Conservation (phyloP, 2,329 filamentous ascomycete species). For the Alternaria gaisen region DNA sequence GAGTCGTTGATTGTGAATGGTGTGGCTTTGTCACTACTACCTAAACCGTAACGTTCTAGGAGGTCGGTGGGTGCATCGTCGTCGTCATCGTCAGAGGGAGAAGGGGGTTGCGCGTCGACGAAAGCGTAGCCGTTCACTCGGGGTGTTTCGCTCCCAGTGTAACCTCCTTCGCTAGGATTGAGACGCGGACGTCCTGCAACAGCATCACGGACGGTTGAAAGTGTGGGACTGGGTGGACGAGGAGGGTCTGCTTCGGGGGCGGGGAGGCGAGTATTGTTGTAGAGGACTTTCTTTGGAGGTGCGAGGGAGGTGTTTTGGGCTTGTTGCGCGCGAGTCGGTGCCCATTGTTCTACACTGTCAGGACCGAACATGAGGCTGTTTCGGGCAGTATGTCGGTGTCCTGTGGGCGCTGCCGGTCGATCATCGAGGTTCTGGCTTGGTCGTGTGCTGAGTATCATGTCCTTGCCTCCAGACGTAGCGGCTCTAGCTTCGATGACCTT, state of each 20-base stretch:
- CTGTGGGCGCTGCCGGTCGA: constrained; percentile 77
- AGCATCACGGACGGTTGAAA: constrained; percentile 83
- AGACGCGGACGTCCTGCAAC: constrained; percentile 76
- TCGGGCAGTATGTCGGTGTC: constrained; percentile 74
- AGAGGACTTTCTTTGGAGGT: constrained; percentile 77
- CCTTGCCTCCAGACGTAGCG: constrained; percentile 46
- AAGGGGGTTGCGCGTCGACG: constrained; percentile 91
- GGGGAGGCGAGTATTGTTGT: constrained; percentile 84
- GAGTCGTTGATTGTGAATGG: constrained; percentile 80
- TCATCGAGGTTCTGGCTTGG: constrained; percentile 69
- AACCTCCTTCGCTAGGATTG: constrained; percentile 69
- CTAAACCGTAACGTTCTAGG: constrained; percentile 56
- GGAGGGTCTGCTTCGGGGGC: constrained; percentile 39
- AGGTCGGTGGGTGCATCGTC: constrained; percentile 51
- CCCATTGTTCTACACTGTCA: constrained; percentile 66
- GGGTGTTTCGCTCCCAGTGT: constrained; percentile 78
- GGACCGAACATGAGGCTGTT: constrained; percentile 90
- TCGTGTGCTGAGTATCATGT: constrained; percentile 61
- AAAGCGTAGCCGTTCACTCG: constrained; percentile 93
- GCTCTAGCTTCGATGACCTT: constrained; percentile 74
- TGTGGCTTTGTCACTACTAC: constrained; percentile 19
- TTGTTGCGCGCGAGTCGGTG: constrained; percentile 69
- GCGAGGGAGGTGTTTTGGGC: constrained; percentile 76
- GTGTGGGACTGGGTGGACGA: constrained; percentile 76
- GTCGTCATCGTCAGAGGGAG: constrained; percentile 65